Conservation (phyloP, 1,284 basidiomycete species). For the Heimioporus retisporus region DNA sequence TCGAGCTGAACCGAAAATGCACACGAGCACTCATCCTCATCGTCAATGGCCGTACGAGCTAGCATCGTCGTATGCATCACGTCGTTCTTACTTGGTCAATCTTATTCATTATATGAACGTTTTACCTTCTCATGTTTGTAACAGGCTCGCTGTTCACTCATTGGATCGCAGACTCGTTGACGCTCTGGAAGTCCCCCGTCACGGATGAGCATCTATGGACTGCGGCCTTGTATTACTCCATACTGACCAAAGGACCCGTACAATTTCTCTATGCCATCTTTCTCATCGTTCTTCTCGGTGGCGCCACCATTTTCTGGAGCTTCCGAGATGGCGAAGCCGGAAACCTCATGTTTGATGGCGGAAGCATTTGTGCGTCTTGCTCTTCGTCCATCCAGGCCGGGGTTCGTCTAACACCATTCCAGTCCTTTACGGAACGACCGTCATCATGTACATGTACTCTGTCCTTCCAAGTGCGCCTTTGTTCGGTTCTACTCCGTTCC, state of each 20-base stretch:
- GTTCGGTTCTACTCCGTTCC: constrained; percentile 15
- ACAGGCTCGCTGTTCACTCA: constrained; percentile 84
- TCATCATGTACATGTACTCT: constrained; percentile 75
- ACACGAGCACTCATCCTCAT: constrained; percentile 22
- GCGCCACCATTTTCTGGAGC: constrained; percentile 77
- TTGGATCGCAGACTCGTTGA: constrained; percentile 89
- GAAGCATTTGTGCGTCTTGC: constrained; percentile 74
- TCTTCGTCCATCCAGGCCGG: neutral
- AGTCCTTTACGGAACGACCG: constrained; percentile 80
- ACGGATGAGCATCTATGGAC: constrained; percentile 84
- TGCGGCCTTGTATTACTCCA: constrained; percentile 81
- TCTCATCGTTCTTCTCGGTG: constrained; percentile 67
- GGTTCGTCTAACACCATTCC: constrained; percentile 10
- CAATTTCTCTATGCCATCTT: constrained; percentile 65
- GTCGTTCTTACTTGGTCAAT: constrained; percentile 80
- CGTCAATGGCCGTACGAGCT: constrained; percentile 70
- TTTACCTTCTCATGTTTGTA: constrained; percentile 10
- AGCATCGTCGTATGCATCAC: constrained; percentile 78
- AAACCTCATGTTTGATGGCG: constrained; percentile 90
- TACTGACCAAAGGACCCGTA: constrained; percentile 72
- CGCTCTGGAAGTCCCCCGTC: constrained; percentile 84
- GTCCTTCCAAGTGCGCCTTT: constrained; percentile 76
- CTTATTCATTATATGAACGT: constrained; percentile 18
- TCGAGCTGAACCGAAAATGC: constrained; percentile 7
- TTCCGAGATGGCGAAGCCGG: constrained; percentile 79